Percentiles rank a stretch among this genome's conserved stretches.
Evolutionary conservation across 768 basidiomycete genomes (phyloP).

Genomic region (Xerocomellus amylosporus): DNA sequence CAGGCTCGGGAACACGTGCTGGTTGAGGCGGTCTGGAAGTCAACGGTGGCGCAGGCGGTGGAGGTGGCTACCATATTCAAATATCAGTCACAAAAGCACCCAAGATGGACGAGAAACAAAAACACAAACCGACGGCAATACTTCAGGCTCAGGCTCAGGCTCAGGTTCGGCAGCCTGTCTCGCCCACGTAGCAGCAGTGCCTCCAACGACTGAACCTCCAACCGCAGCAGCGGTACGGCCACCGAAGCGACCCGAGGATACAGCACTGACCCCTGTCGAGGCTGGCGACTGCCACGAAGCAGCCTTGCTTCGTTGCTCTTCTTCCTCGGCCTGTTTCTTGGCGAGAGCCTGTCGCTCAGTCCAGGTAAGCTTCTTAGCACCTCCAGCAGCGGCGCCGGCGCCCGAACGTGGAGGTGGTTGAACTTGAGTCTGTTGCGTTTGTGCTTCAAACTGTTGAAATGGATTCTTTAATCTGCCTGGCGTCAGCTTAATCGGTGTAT

Average conservation of each 20-base stretch:
- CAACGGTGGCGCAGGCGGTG: conserved; percentile 26
- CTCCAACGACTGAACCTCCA: conserved; percentile 32
- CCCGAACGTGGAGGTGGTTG: conserved; percentile 28
- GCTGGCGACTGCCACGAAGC: conserved; percentile 47
- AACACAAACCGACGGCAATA: conserved; percentile 28
- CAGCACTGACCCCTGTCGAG: conserved; percentile 31
- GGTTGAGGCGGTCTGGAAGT: conserved; percentile 21
- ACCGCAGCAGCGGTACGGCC: conserved; percentile 31
- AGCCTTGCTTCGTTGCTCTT: conserved; percentile 60
- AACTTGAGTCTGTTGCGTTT: conserved; percentile 35
- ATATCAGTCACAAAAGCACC: conserved; percentile 1
- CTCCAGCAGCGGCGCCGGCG: conserved; percentile 24
- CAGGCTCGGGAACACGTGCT: conserved; percentile 18
- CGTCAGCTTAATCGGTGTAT: conserved; percentile 82
- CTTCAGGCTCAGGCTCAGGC: conserved; percentile 29
- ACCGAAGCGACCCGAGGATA: conserved; percentile 40
- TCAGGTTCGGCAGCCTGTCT: conserved; percentile 21
- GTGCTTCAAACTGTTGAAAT: conserved; percentile 61
- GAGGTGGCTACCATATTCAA: conserved; percentile 21
- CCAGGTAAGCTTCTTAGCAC: conserved; percentile 86
- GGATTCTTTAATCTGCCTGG: conserved; percentile 89
- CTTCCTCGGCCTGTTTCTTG: conserved; percentile 82
- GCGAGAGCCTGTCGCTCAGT: conserved; percentile 88
- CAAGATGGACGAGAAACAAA: neutral
- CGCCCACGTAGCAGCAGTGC: conserved; percentile 25